Evolutionary conservation across 2,329 filamentous ascomycete genomes (phyloP), one percentile per base, ranked within the genome.

Genomic region (Geoglossum cookeanum): DNA sequence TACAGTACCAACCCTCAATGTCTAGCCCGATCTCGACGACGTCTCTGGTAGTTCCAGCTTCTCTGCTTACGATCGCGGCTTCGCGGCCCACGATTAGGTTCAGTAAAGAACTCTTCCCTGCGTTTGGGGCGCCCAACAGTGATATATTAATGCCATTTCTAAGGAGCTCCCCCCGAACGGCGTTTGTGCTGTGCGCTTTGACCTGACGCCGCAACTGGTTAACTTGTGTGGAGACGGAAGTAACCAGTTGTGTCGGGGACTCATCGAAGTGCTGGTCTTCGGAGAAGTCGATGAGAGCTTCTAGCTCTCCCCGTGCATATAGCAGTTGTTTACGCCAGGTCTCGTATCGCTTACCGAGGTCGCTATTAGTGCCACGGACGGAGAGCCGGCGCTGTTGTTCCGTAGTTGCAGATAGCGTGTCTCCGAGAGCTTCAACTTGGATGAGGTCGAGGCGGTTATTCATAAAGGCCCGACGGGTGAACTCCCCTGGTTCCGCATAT

Each of bases 251-350:
- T 0, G 76, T 71, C 0, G 88, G 85, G 2, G 87, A 84, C 69
- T 95, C 89, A 63, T 97, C 90, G 65, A 98, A 94, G 71, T 97
- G 87, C 70, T 98, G 91, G 65, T 97, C 92, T 68, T 98, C 92
- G 0, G 87, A 85, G 67, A 98, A 98, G 69, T 98, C 92, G 60
- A 98, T 97, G 62, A 98, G 72, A 0, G 92, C 92, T 70, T 98
- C 92, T 44, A 98, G 76, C 70, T 97, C 90, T 8, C 88, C 92
- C 1, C 92, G 80, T 8, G 90, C 90, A 60, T 84, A 77, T 5
- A 97, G 74, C 17, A 98, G 71, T 61, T 81, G 75, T 61, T 79
- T 73, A 30, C 91, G 81, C 92, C 92, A 98, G 8, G 65, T 65
- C 63, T 96, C 89, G 68, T 98, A 98, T 17, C 81, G 81, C 59